These are phyloP conservation scores for Sphagnum fallax DNA, from an alignment of 228 moss, liverwort and hornwort species.

Conservation along the genomic window DNA sequence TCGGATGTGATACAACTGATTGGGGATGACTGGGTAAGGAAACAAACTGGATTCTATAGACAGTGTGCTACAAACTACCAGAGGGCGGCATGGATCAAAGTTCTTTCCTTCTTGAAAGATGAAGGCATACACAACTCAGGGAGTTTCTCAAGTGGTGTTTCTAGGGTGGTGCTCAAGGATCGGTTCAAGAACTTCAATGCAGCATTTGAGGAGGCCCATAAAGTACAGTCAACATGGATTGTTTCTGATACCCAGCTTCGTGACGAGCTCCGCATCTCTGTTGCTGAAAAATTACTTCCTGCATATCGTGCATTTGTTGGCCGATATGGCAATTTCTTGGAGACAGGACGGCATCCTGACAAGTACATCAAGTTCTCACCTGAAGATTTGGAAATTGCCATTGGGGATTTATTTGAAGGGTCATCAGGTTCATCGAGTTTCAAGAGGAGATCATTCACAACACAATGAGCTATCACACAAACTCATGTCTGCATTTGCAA, in stretches of 20 bases:
- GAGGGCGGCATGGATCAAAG: conserved; percentile 73
- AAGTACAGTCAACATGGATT: conserved; percentile 87
- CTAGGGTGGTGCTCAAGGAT: conserved; percentile 70
- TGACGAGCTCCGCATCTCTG: conserved; percentile 77
- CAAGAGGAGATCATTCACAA: conserved; percentile 49
- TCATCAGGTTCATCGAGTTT: conserved; percentile 50
- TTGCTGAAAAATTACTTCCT: conserved; percentile 74
- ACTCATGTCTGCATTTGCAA: neutral
- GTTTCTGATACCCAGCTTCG: conserved; percentile 68
- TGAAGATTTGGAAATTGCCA: conserved; percentile 67
- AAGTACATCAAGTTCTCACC: conserved; percentile 83
- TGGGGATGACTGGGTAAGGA: conserved; percentile 74
- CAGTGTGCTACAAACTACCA: conserved; percentile 81
- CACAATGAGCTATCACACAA: neutral
- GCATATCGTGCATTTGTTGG: conserved; percentile 85
- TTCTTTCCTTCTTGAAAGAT: conserved; percentile 64
- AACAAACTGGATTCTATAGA: conserved; percentile 61
- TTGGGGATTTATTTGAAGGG: conserved; percentile 85
- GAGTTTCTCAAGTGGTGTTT: conserved; percentile 59
- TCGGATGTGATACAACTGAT: conserved; percentile 61
- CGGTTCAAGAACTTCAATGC: conserved; percentile 87
- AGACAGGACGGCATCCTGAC: conserved; percentile 80
- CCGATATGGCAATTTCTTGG: conserved; percentile 69
- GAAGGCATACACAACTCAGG: conserved; percentile 72
- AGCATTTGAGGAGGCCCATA: conserved; percentile 80